Base-by-base conservation (phyloP, 2,329 filamentous ascomycete species). In the Leptographium procerum region DNA sequence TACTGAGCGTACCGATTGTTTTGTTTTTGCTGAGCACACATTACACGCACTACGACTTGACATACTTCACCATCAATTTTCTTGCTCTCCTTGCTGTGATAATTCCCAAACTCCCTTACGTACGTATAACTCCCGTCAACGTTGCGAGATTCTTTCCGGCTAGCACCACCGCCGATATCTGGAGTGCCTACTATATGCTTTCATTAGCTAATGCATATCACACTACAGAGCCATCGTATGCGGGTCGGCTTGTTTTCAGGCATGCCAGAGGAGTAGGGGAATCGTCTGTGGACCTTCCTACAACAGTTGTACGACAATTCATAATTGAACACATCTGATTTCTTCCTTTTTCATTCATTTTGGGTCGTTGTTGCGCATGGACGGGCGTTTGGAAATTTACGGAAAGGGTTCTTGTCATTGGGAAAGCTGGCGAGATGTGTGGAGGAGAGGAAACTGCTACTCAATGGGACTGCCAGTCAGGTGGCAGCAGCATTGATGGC, bases 1-100 rank as follows among this genome's bases (percentile, higher is more conserved):
- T 99, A 60, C 85, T 97, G 66, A 90, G 87, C 68, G 92, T 97
- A 36, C 94, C 94, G 45, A 95, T 99, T 67, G 82, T 91, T 63
- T 81, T 99, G 63, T 99, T 99, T 72, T 81, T 99, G 58, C 79
- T 97, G 67, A 97, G 92, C 81, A 99, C 94, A 28, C 94, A 99
- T 74, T 99, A 97, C 75, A 97, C 94, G 52, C 92, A 97, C 74
- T 99, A 97, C 78, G 92, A 96, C 74, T 73, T 96, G 70, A 88
- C 90, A 51, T 97, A 96, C 74, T 99, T 99, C 70, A 90, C 88
- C 67, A 94, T 99, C 76, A 99, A 99, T 76, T 92, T 95, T 71
- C 75, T 96, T 67, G 94, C 94, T 59, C 89, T 95, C 45, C 76
- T 99, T 69, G 90, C 82, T 51, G 94, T 99, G 58, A 88, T 99